Conservation (phyloP, 129 eudicot species). For the Artemisia argyi region DNA sequence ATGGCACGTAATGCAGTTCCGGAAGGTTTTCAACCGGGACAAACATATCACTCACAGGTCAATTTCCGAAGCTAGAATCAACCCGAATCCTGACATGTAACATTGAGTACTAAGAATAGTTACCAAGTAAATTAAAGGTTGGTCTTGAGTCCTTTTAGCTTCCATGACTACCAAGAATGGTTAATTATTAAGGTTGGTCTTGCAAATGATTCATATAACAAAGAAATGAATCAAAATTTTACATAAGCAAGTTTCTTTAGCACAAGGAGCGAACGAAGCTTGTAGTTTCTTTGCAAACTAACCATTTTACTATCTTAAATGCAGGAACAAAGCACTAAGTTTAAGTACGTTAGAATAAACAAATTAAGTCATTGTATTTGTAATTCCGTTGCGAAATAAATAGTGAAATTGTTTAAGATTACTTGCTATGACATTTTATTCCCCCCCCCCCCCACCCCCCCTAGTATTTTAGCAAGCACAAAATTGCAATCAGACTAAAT, state of each 20-base stretch:
- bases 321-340: not conserved
- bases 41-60: constrained; percentile 40
- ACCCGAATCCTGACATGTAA: constrained; percentile 14
- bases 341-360: not conserved
- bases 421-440: too few relatives aligned
- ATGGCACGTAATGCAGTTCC: constrained; percentile 48
- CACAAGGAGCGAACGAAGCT: not conserved
- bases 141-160: not conserved
- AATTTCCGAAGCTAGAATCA: constrained; percentile 39
- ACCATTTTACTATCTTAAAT: not conserved
- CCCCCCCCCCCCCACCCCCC: too few relatives aligned
- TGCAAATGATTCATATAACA: constrained; percentile 3
- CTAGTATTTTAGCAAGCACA: too few relatives aligned
- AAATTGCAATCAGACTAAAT: too few relatives aligned
- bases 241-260: not conserved
- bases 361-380: not conserved
- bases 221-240: constrained; percentile 13
- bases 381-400: constrained; percentile 7
- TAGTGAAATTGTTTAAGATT: not conserved
- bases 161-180: not conserved
- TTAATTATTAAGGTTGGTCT: constrained; percentile 1
- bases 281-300: constrained; percentile 4
- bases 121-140: not conserved
- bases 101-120: constrained; percentile 7
- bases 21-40: constrained; percentile 35